Evolutionary conservation across 2,329 filamentous ascomycete genomes (phyloP).

Genomic region (Trichoderma sp.): DNA sequence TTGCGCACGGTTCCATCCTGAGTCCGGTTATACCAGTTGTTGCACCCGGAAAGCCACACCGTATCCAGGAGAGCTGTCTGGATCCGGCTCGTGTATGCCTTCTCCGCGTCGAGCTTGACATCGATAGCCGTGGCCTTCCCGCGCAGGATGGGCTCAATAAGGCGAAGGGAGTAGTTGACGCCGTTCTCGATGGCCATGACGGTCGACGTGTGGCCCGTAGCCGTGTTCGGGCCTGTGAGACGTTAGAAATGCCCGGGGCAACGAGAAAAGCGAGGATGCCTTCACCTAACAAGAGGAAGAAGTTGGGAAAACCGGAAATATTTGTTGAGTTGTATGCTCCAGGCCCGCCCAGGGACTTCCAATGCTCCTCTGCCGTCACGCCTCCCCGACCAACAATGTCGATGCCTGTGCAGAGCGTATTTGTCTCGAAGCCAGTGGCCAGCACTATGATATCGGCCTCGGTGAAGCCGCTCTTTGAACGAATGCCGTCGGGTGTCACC

Average conservation of each 20-base stretch:
- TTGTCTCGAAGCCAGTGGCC: conserved; percentile 63
- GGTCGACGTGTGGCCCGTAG: conserved; percentile 63
- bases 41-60: conserved; percentile 42
- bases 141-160: conserved; percentile 54
- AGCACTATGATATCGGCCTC: conserved; percentile 63
- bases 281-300: conserved; percentile 62
- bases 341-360: conserved; percentile 60
- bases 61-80: conserved; percentile 41
- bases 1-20: conserved; percentile 40
- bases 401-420: conserved; percentile 56
- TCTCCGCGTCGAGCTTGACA: conserved; percentile 42
- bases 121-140: conserved; percentile 39
- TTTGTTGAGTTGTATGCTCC: conserved; percentile 63
- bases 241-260: neutral
- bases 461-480: conserved; percentile 44
- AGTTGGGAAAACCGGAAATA: conserved; percentile 65
- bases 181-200: conserved; percentile 64
- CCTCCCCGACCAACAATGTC: conserved; percentile 55
- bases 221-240: conserved; percentile 57
- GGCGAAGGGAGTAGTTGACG: conserved; percentile 60
- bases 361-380: conserved; percentile 55
- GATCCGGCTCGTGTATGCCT: conserved; percentile 38
- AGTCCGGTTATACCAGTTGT: conserved; percentile 43
- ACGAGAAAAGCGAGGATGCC: neutral
- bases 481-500: conserved; percentile 48